Evolutionary conservation across 176 grass and related monocot genomes (phyloP).

Genomic region (Phoenix roebelenii): DNA sequence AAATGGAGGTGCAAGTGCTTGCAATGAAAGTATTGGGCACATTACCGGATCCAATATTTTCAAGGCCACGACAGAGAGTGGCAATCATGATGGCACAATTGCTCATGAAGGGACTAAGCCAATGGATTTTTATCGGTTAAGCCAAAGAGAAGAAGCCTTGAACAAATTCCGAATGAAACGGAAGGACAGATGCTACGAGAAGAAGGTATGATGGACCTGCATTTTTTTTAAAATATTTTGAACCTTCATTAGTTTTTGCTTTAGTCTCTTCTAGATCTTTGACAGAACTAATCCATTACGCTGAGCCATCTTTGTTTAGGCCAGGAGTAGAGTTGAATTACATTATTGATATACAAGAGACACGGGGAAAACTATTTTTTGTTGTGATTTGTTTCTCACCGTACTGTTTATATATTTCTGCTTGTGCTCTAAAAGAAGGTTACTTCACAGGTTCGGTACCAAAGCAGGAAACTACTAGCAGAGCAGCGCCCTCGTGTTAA

Average conservation of each 20-base stretch:
- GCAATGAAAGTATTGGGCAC: conserved; percentile 19
- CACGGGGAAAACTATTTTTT: no score
- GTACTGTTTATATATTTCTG: no score
- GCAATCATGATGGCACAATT: conserved; percentile 10
- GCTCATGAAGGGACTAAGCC: not conserved
- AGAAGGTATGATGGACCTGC: conserved; percentile 49
- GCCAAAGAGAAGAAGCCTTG: conserved; percentile 60
- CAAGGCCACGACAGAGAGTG: conserved; percentile 16
- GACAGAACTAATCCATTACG: no score
- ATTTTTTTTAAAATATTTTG: no score
- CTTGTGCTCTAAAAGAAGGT: not conserved
- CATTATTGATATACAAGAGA: no score
- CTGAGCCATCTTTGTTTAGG: no score
- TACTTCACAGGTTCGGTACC: conserved; percentile 65
- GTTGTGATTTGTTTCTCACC: no score
- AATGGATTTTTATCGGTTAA: conserved; percentile 32
- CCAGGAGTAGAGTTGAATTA: no score
- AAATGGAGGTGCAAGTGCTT: conserved; percentile 27
- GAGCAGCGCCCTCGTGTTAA: conserved; percentile 89
- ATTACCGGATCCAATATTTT: conserved; percentile 14
- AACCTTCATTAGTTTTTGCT: no score
- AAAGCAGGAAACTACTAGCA: conserved; percentile 91
- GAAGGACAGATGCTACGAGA: conserved; percentile 97
- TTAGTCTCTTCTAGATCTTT: no score
- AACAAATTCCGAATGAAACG: conserved; percentile 97